These are phyloP conservation scores for Nicotiana otophora DNA, from an alignment of 257 asterid species.

Conservation along the genomic window DNA sequence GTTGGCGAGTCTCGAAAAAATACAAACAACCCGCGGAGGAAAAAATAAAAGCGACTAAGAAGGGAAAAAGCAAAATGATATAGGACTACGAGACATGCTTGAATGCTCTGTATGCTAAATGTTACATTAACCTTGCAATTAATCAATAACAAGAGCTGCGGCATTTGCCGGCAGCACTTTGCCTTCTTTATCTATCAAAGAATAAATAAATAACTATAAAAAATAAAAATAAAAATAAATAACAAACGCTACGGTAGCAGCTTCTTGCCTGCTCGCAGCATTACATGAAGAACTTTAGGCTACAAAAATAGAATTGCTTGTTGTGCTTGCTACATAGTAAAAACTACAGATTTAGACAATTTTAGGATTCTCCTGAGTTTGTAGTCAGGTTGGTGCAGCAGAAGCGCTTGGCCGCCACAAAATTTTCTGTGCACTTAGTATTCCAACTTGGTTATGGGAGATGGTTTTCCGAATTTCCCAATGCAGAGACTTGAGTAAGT, in stretches of 20 bases:
- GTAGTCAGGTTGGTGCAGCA: slow-evolving; percentile 33
- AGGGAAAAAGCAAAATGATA: background rate
- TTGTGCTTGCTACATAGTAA: background rate
- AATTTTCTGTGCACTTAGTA: slow-evolving; percentile 66
- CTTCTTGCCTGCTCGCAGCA: background rate
- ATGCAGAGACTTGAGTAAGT: slow-evolving; percentile 62
- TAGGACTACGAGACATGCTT: background rate
- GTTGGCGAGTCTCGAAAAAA: background rate
- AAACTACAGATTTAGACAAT: background rate
- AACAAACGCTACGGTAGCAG: background rate
- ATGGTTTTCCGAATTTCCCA: slow-evolving; percentile 64
- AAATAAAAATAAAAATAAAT: background rate
- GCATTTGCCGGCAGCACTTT: background rate
- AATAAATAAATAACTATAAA: background rate
- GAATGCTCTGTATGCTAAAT: background rate
- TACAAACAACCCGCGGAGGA: background rate
- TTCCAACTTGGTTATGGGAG: slow-evolving; percentile 50
- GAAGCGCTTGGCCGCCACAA: slow-evolving; percentile 62
- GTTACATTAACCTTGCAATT: background rate
- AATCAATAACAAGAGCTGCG: slow-evolving; percentile 1
- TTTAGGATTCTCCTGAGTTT: background rate
- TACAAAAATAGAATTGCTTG: background rate
- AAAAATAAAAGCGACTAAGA: background rate
- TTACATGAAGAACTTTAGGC: slow-evolving; percentile 4
- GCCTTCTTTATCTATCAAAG: background rate